Conservation (phyloP, 306 rosid genomes). For the Fagus sylvatica region DNA sequence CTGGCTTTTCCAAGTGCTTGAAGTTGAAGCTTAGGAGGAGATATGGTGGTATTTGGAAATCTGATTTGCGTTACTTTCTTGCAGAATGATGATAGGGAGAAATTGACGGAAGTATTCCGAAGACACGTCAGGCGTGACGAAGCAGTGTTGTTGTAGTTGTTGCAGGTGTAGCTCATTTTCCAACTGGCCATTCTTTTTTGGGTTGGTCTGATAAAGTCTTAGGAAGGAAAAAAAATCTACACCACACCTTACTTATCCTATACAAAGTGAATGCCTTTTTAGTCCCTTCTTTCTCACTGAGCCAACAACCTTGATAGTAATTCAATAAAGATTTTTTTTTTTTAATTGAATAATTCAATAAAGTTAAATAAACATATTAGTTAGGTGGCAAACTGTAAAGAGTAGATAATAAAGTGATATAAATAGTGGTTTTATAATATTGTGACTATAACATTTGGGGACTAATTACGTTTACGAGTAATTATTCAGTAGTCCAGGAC, state of each 20-base stretch:
- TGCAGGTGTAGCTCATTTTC: slow-evolving; percentile 2
- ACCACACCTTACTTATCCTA: neutral
- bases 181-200: slow-evolving; percentile 22
- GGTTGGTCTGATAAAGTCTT: neutral
- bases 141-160: neutral
- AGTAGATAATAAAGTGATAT: no score
- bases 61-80: neutral
- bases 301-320: no score
- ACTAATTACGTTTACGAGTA: neutral
- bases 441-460: neutral
- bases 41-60: slow-evolving; percentile 24
- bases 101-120: neutral
- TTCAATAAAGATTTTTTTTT: no score
- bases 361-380: no score
- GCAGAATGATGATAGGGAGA: slow-evolving; percentile 7
- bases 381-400: no score
- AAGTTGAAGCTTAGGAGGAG: slow-evolving; percentile 32
- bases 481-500: no score
- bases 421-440: no score
- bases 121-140: slow-evolving; percentile 14
- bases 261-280: neutral
- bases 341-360: no score
- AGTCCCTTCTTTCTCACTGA: no score
- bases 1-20: slow-evolving; percentile 22
- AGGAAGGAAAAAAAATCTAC: neutral